A percentile compares a stretch with the other conserved stretches of the same genome.
These are phyloP conservation scores for Acanthochlamys bracteata DNA, from an alignment of 106 monocot genomes.

Conservation along the genomic window DNA sequence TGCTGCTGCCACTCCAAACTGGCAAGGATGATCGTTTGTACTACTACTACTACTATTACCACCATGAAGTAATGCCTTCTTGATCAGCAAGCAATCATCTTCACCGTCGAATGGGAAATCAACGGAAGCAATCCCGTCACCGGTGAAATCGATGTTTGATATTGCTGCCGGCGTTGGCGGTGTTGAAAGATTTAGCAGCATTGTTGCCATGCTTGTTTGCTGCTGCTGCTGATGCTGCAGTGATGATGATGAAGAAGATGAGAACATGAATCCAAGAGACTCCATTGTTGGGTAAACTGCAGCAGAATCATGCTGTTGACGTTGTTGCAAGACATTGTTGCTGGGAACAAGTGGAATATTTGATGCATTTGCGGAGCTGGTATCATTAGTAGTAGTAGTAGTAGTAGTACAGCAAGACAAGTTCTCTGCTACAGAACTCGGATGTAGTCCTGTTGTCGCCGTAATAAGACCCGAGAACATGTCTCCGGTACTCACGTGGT, in stretches of 20 bases:
- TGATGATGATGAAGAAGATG: constrained; percentile 2
- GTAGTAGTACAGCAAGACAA: constrained; percentile 14
- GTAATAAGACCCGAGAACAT: constrained; percentile 17
- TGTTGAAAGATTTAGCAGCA: constrained; percentile 33
- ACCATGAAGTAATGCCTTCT: not conserved
- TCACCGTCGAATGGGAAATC: constrained; percentile 17
- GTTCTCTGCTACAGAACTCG: constrained; percentile 17
- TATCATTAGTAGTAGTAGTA: not conserved
- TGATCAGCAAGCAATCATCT: not conserved
- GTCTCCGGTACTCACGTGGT: not conserved
- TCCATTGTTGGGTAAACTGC: constrained; percentile 10
- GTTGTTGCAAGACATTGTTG: constrained; percentile 19
- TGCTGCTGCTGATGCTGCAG: not conserved
- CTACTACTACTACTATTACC: not conserved
- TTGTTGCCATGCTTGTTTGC: constrained; percentile 28
- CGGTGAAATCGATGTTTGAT: constrained; percentile 22
- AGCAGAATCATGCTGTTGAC: not conserved
- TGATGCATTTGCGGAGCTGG: not conserved
- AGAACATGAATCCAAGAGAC: constrained; percentile 26
- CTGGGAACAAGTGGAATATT: not conserved
- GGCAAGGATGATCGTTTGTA: constrained; percentile 1
- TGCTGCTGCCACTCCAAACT: constrained; percentile 14
- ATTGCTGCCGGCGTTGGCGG: constrained; percentile 25
- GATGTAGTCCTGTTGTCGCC: not conserved
- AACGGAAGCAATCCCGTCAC: not conserved